phyloP scores from a whole-genome alignment of 2,329 filamentous ascomycete species.

The Fusarium piperis region DNA sequence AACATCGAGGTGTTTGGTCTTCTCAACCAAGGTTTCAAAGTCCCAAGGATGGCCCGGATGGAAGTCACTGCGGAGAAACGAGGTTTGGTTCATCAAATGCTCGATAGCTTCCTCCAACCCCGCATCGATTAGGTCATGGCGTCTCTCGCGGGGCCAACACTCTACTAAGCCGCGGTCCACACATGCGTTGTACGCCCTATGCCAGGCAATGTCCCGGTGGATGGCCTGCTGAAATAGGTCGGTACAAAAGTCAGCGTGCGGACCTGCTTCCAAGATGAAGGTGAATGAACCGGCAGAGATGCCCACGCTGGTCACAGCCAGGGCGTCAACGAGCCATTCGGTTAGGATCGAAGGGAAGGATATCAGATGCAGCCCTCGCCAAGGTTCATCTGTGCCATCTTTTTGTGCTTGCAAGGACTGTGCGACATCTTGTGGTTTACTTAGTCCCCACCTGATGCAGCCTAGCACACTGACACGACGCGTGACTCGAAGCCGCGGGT shows the following conservation, averaged over 20 bases:
- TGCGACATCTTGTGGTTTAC: not conserved
- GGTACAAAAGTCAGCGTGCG: not conserved
- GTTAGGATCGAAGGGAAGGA: not conserved
- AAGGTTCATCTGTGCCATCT: no score
- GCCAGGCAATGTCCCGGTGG: not conserved
- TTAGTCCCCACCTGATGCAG: not conserved
- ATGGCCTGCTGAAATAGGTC: not conserved
- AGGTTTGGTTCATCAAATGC: not conserved
- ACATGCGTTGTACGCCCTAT: not conserved
- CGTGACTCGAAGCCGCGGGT: constrained; percentile 7
- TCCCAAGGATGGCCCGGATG: not conserved
- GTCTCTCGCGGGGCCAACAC: not conserved
- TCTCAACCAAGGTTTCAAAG: not conserved
- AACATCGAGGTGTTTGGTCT: not conserved
- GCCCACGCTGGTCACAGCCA: not conserved
- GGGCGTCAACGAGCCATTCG: constrained; percentile 8
- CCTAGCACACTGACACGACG: constrained; percentile 3
- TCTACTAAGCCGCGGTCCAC: not conserved
- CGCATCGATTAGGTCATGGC: not conserved
- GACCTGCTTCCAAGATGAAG: not conserved
- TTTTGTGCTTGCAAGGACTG: not conserved
- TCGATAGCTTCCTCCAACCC: not conserved
- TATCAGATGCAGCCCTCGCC: no score
- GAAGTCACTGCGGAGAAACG: not conserved
- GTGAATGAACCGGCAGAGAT: not conserved